Conservation (phyloP, 1,284 basidiomycete species). For the Ceratobasidium sp. region DNA sequence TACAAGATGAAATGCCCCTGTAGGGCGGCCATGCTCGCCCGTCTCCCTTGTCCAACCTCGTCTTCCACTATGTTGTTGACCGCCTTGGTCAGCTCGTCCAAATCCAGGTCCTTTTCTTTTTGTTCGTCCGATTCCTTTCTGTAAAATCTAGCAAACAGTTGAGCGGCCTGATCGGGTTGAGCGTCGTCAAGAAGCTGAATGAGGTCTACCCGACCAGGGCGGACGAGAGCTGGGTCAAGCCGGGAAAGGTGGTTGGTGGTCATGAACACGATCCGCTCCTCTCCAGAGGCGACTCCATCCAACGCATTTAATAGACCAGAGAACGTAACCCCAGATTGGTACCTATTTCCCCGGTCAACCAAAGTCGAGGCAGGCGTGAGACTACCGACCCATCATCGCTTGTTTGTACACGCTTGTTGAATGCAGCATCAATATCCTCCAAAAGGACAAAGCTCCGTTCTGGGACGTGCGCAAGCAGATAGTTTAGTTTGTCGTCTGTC, state of each 20-base stretch:
- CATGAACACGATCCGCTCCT: constrained; percentile 98
- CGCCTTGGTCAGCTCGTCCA: constrained; percentile 59
- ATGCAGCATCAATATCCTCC: constrained; percentile 98
- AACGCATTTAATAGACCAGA: constrained; percentile 97
- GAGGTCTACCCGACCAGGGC: constrained; percentile 93
- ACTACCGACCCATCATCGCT: constrained; percentile 80
- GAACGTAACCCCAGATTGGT: constrained; percentile 95
- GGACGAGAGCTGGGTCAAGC: constrained; percentile 54
- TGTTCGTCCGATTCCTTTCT: constrained; percentile 46
- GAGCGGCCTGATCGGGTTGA: constrained; percentile 77
- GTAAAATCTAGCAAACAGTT: constrained; percentile 89
- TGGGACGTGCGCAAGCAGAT: constrained; percentile 91
- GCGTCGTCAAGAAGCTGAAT: constrained; percentile 89
- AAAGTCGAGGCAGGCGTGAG: not conserved
- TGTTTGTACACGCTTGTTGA: constrained; percentile 88
- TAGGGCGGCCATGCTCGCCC: constrained; percentile 90
- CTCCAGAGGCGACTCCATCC: constrained; percentile 96
- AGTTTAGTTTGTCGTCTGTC: constrained; percentile 96
- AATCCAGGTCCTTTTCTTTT: constrained; percentile 51
- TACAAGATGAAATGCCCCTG: constrained; percentile 92
- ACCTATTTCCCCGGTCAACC: constrained; percentile 57
- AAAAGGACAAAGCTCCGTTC: constrained; percentile 93
- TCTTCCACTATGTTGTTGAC: constrained; percentile 63
- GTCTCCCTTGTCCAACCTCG: constrained; percentile 59
- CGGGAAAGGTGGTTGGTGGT: constrained; percentile 90